These are phyloP conservation scores for Xylariaceae sp. DNA, from an alignment of 2,329 filamentous ascomycete genomes.

Conservation along the genomic window DNA sequence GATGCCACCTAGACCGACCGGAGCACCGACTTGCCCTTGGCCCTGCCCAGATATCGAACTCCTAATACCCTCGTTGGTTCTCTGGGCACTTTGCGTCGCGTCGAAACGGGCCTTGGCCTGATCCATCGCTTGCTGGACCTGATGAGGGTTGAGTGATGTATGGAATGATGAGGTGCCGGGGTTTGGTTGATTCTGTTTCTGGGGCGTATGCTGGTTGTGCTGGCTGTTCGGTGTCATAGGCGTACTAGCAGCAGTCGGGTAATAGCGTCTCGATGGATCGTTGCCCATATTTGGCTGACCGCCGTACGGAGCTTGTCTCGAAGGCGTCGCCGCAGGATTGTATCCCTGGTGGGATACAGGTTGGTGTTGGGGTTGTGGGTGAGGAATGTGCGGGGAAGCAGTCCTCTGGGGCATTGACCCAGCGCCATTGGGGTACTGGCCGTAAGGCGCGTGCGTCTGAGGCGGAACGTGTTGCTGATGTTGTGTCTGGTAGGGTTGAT, in stretches of 20 bases:
- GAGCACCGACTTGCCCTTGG: slow-evolving; percentile 33
- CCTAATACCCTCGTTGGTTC: slow-evolving; percentile 31
- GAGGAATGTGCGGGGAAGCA: slow-evolving; percentile 36
- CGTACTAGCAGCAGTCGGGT: slow-evolving; percentile 29
- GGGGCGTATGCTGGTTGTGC: slow-evolving; percentile 26
- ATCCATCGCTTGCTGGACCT: slow-evolving; percentile 39
- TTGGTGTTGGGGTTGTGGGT: slow-evolving; percentile 34
- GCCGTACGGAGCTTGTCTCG: slow-evolving; percentile 34
- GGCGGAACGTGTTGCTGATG: slow-evolving; percentile 32
- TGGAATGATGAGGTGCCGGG: slow-evolving; percentile 29
- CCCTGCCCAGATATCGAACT: slow-evolving; percentile 28
- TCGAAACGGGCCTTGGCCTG: slow-evolving; percentile 39
- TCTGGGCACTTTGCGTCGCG: slow-evolving; percentile 32
- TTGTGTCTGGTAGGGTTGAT: slow-evolving; percentile 33
- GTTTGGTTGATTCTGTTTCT: slow-evolving; percentile 9
- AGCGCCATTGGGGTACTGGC: slow-evolving; percentile 36
- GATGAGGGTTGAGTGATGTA: slow-evolving; percentile 35
- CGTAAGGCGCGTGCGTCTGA: slow-evolving; percentile 34
- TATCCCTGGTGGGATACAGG: slow-evolving; percentile 35
- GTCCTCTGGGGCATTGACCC: slow-evolving; percentile 31
- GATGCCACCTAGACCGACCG: slow-evolving; percentile 37
- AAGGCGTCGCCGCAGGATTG: slow-evolving; percentile 31
- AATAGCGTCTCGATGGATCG: slow-evolving; percentile 31
- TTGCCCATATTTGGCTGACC: slow-evolving; percentile 32
- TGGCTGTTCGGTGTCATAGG: slow-evolving; percentile 32